Base-by-base conservation (phyloP, 1,284 basidiomycete genomes). In the Tilletia walkeri region DNA sequence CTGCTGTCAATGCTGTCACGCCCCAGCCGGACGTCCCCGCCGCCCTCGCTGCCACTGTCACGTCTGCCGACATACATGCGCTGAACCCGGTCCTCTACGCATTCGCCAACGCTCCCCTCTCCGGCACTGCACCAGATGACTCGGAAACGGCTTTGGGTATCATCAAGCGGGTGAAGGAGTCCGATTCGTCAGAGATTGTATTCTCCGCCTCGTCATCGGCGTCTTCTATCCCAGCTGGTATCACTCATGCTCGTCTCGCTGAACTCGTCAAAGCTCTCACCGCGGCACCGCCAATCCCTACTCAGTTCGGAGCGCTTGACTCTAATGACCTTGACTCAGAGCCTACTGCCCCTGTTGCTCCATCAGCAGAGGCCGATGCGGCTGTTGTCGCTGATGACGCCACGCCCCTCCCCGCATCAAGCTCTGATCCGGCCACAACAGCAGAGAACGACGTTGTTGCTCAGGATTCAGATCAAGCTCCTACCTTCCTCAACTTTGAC, bases 1-100 rank as follows among this genome's bases (percentile, higher is more conserved):
- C 70, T 1, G 71, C 70, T 24, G 67, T 53, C 6, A 68, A 69
- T 4, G 16, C 30, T 34, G 12, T 12, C 18, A n/a, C 59, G 16
- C 34, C 59, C 30, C 59, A 38, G 38, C 50, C 50, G 6, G 50
- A 53, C 16, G 34, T 63, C 9, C 59, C 59, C 16, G 12, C 59
- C 30, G 59, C 34, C 34, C 36, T 63, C 9, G 59, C 59, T 3
- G 59, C 59, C 4, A 63, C 36, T 20, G 14, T 63, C 36, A 63
- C 34, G 1, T 4, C 59, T 10, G 36, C 59, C 59, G 59, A 63
- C 59, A 63, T 63, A 16, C 59, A 63, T 12, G 59, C 59, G 4
- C 59, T 63, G 36, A 63, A 18, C n/a, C 36, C 59, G 16, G 34
- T 63, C 36, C 36, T 63, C 59, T 63, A 39, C 59, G 38, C 59